Evolutionary conservation across 306 rosid genomes (phyloP), one percentile per base, ranked within the genome.

Genomic region (Lathyrus aphaca): DNA sequence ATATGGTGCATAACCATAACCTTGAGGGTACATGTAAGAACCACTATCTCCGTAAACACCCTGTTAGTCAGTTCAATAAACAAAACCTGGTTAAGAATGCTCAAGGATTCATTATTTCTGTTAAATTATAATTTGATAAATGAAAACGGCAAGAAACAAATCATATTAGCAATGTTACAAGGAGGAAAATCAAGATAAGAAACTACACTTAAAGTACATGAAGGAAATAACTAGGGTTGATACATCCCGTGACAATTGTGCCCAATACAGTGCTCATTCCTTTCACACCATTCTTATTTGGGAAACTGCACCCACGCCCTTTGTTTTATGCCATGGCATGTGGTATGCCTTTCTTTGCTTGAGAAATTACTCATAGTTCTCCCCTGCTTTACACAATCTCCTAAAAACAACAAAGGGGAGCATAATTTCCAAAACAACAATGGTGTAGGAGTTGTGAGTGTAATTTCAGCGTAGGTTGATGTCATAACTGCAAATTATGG

Each of bases 1-100:
- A 67, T 80, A 78, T 11, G 88, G 77, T 27, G 83, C 15, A 60
- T 70, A 84, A 37, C 79, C 81, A 74, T 80, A 83, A 71, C 77
- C 77, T 40, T 84, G 85, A 69, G 64, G 76, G 68, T 77, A 80
- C 70, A 65, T 48, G 23, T 66, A 66, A 46, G 69, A 66, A 51
- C 58, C 19, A n/a, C 29, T 6, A 46, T 46, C 71, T 29, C 71
- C 71, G 11, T 2, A 45, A 66, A 66, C 29, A 15, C 57, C 71
- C 58, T 66, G 71, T 16, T 29, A 66, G 7, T n/a, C 55, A 44
- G 29, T 29, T 5, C 30, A 66, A 27, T 46, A 66, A 42, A 45
- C 27, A 66, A 29, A 45, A 27, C n/a, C 21, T 9, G 18, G 39
- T 23, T 44, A 66, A 43, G 6, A 66, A 45, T 27, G 69, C 27